Evolutionary conservation across 1,284 basidiomycete species (phyloP).

Genomic region (Peniophora sp.): DNA sequence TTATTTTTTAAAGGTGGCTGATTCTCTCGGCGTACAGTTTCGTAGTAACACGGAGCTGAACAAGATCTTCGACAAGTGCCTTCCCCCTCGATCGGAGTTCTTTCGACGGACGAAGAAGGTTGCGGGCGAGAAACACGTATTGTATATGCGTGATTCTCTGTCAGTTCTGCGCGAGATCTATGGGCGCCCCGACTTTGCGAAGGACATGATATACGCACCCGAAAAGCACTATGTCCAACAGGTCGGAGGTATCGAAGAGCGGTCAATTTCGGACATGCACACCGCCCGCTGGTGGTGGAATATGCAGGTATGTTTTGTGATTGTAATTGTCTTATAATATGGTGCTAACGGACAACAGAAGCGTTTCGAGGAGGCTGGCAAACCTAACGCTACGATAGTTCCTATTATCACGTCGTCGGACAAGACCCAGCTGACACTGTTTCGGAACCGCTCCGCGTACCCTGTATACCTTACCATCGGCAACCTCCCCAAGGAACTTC

Average conservation of each 20-base stretch:
- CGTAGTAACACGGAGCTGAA: constrained; percentile 3
- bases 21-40: constrained; percentile 4
- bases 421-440: not conserved
- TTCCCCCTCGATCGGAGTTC: constrained; percentile 3
- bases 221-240: not conserved
- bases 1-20: not conserved
- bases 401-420: not conserved
- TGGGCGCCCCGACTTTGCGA: not conserved
- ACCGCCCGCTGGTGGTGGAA: constrained; percentile 8
- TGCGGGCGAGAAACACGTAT: not conserved
- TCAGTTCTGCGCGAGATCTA: not conserved
- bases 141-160: not conserved
- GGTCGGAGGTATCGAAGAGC: not conserved
- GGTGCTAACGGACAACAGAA: no score
- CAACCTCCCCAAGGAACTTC: constrained; percentile 1
- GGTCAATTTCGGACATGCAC: constrained; percentile 3
- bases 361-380: not conserved
- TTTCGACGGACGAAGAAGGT: not conserved
- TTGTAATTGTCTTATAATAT: not conserved
- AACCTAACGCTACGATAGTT: not conserved
- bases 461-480: constrained; percentile 3
- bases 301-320: constrained; percentile 1
- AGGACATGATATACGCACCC: not conserved
- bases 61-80: constrained; percentile 4
- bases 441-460: not conserved